A percentile compares a stretch with the other conserved stretches of the same genome.
Evolutionary conservation across 208 protist species (phyloP).

Genomic region (Histomonas meleagridis): DNA sequence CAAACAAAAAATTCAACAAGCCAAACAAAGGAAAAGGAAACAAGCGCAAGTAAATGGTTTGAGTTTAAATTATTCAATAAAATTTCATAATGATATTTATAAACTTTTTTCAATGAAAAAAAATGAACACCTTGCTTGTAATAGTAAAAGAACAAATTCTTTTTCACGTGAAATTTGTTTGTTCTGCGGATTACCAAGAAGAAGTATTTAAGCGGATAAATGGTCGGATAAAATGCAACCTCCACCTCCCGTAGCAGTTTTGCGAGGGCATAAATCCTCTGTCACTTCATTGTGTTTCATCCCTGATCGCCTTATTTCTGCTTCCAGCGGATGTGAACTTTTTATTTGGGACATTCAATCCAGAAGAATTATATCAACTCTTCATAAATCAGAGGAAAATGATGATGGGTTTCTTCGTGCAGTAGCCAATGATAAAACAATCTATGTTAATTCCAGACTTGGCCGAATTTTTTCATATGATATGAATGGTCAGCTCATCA

Average conservation of each 20-base stretch:
- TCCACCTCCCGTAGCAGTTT: constrained; percentile 1
- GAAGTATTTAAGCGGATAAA: too few relatives aligned
- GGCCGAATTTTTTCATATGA: neutral
- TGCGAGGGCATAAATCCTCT: neutral
- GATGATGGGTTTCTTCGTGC: constrained; percentile 9
- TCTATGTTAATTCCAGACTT: neutral
- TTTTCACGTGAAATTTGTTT: too few relatives aligned
- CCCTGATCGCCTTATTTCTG: neutral
- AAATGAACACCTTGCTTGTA: too few relatives aligned
- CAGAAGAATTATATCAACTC: neutral
- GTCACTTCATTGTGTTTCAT: neutral
- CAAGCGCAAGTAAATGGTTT: too few relatives aligned
- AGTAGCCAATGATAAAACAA: neutral
- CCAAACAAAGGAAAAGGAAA: too few relatives aligned
- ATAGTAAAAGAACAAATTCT: too few relatives aligned
- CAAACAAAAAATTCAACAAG: too few relatives aligned
- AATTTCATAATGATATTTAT: too few relatives aligned
- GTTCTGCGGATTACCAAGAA: too few relatives aligned
- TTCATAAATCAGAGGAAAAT: neutral
- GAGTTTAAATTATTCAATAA: too few relatives aligned
- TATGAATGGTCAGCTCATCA: neutral
- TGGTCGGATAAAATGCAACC: too few relatives aligned
- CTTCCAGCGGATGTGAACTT: neutral
- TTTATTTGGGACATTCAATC: neutral
- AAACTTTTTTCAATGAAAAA: too few relatives aligned